A percentile compares a stretch with the other conserved stretches of the same genome.
These are phyloP conservation scores for Cercophora scortea DNA, from an alignment of 495 filamentous ascomycete species.

Conservation along the genomic window DNA sequence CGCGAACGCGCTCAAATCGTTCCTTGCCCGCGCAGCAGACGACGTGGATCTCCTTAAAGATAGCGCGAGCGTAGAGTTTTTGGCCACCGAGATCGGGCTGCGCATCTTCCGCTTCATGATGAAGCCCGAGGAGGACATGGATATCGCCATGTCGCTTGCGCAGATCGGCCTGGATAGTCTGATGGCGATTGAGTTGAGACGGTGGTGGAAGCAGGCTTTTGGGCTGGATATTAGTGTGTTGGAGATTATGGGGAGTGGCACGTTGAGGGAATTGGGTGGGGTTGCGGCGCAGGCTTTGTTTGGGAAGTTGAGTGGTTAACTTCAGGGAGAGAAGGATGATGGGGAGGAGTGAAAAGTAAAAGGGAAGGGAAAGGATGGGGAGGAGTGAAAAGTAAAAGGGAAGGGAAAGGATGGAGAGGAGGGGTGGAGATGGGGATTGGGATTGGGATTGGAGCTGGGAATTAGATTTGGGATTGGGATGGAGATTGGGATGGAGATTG, in stretches of 20 bases:
- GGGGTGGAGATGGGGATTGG: too few species aligned
- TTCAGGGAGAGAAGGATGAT: too few species aligned
- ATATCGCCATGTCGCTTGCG: slow-evolving; percentile 14
- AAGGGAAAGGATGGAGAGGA: too few species aligned
- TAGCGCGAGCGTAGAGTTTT: slow-evolving; percentile 11
- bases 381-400: too few species aligned
- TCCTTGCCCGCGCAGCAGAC: neutral
- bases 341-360: too few species aligned
- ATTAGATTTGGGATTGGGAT: too few species aligned
- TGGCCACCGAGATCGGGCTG: slow-evolving; percentile 24
- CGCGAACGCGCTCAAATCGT: neutral
- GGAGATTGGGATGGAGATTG: too few species aligned
- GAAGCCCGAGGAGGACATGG: slow-evolving; percentile 21
- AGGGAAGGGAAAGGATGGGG: too few species aligned
- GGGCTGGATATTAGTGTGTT: slow-evolving; percentile 25
- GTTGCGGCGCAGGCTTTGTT: neutral
- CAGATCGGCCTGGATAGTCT: slow-evolving; percentile 33
- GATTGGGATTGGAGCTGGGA: too few species aligned
- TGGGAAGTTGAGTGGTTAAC: too few species aligned
- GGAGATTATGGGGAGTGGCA: slow-evolving; percentile 29
- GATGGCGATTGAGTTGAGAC: slow-evolving; percentile 31
- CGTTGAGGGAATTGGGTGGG: slow-evolving; percentile 19
- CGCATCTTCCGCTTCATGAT: slow-evolving; percentile 27
- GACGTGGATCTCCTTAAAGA: neutral
- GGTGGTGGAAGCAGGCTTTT: slow-evolving; percentile 22